These are phyloP conservation scores for Trichoderma sp. DNA, from an alignment of 2,329 filamentous ascomycete species.

Conservation along the genomic window DNA sequence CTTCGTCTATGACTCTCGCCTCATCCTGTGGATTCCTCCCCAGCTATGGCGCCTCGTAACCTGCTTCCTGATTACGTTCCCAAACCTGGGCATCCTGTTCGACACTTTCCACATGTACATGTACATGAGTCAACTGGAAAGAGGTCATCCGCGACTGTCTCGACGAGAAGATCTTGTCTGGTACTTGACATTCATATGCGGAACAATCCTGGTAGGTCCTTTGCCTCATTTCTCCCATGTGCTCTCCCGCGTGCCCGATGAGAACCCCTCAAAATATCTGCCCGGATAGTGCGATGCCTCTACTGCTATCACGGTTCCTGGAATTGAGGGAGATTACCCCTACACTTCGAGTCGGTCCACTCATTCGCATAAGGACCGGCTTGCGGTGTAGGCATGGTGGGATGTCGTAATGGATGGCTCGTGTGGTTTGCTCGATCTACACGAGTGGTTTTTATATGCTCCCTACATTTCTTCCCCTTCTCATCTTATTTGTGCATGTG, in stretches of 20 bases:
- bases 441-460: slow-evolving; percentile 61
- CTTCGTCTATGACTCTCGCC: slow-evolving; percentile 56
- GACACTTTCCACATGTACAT: slow-evolving; percentile 77
- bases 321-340: slow-evolving; percentile 80
- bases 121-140: slow-evolving; percentile 76
- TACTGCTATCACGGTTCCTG: slow-evolving; percentile 82
- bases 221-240: slow-evolving; percentile 25
- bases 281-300: slow-evolving; percentile 69
- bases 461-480: slow-evolving; percentile 57
- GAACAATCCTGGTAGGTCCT: slow-evolving; percentile 74
- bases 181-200: slow-evolving; percentile 74
- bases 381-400: slow-evolving; percentile 74
- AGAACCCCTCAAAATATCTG: slow-evolving; percentile 66
- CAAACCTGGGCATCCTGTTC: slow-evolving; percentile 59
- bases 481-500: slow-evolving; percentile 4
- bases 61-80: slow-evolving; percentile 47
- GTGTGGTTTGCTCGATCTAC: slow-evolving; percentile 59
- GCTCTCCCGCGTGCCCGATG: slow-evolving; percentile 24
- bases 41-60: slow-evolving; percentile 50
- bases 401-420: slow-evolving; percentile 72
- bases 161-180: slow-evolving; percentile 77
- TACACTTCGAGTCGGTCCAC: slow-evolving; percentile 59
- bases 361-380: slow-evolving; percentile 70
- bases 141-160: slow-evolving; percentile 68
- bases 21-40: slow-evolving; percentile 55